Evolutionary conservation across 2,329 filamentous ascomycete species (phyloP), one percentile per base, ranked within the genome.

Genomic region (Lachnellula cervina): DNA sequence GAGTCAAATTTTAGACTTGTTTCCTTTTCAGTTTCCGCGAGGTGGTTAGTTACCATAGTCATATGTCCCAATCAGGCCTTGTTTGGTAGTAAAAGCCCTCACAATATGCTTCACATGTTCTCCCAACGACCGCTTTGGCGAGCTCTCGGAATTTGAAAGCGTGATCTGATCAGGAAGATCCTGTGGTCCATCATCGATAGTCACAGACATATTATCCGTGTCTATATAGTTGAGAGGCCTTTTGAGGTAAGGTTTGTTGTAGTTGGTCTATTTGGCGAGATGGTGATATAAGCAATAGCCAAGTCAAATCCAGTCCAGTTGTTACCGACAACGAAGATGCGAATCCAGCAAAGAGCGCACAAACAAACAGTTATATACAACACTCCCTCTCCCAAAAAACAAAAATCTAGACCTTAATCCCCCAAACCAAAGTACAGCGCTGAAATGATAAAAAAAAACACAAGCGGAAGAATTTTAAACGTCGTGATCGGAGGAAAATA

Each of bases 51-150:
- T 55, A 66, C 64, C 88, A 79, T 97, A 97, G 78, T 97, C 88
- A 72, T 97, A 97, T 65, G 84, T 79, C 60, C 92, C 92, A 54
- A 97, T 72, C 25, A 96, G 79, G 13, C 92, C 92, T 77, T 76
- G 75, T 69, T 73, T 80, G 13, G 77, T 79, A 0, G 77, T 79
- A 58, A 79, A 76, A 3, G 76, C 73, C 57, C 72, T 76, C 1
- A 66, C 64, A 48, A 75, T 56, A n/a, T 72, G 69, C 53, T 72
- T 67, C 35, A 69, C 60, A 52, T 72, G 73, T 21, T 76, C 72
- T 40, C 69, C 68, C 58, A 74, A 72, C 19, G 71, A 72, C 46
- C 70, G 70, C 64, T 73, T 75, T 0, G 69, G 73, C 13, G 44
- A 28, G 16, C 62, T 62, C 7, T 67, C 68, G 28, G 28, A 11